Percentiles rank a stretch among this genome's conserved stretches.
These are phyloP conservation scores for Phytophthora cactorum DNA, from an alignment of 352 stramenopile genomes.

Conservation along the genomic window DNA sequence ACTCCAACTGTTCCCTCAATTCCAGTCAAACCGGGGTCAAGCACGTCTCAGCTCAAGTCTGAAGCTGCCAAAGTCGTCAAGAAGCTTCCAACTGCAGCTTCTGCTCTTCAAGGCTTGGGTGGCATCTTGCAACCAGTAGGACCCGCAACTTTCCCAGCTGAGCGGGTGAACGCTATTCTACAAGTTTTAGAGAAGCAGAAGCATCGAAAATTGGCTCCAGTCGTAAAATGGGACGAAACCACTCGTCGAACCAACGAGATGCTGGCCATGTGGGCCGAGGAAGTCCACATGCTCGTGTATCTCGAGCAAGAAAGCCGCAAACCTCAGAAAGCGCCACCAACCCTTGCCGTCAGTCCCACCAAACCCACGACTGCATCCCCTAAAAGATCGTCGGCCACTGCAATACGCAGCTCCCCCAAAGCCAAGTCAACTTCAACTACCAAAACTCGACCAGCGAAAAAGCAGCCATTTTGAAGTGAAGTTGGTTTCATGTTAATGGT, in stretches of 20 bases:
- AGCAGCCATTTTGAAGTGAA: constrained; percentile 4
- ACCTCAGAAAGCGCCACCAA: constrained; percentile 41
- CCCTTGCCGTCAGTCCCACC: constrained; percentile 1
- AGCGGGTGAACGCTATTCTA: constrained; percentile 56
- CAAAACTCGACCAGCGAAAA: constrained; percentile 15
- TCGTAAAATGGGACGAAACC: constrained; percentile 61
- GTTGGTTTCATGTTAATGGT: too few relatives aligned
- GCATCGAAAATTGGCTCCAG: constrained; percentile 31
- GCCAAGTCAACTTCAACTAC: constrained; percentile 30
- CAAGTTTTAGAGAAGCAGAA: constrained; percentile 49
- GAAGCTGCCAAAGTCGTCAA: constrained; percentile 15
- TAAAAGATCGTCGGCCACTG: neutral
- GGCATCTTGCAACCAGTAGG: constrained; percentile 46
- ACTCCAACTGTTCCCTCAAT: neutral
- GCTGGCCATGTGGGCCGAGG: constrained; percentile 68
- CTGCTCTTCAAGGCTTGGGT: constrained; percentile 44
- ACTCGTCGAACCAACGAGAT: constrained; percentile 58
- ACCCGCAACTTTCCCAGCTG: constrained; percentile 42
- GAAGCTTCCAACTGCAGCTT: constrained; percentile 25
- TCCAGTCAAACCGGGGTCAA: constrained; percentile 7
- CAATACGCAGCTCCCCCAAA: constrained; percentile 17
- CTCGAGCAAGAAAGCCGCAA: constrained; percentile 69
- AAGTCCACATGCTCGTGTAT: constrained; percentile 59
- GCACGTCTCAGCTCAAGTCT: constrained; percentile 9
- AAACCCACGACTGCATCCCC: constrained; percentile 17